These are phyloP conservation scores for Stylosanthes scabra DNA, from an alignment of 331 rosid genomes.

Conservation along the genomic window DNA sequence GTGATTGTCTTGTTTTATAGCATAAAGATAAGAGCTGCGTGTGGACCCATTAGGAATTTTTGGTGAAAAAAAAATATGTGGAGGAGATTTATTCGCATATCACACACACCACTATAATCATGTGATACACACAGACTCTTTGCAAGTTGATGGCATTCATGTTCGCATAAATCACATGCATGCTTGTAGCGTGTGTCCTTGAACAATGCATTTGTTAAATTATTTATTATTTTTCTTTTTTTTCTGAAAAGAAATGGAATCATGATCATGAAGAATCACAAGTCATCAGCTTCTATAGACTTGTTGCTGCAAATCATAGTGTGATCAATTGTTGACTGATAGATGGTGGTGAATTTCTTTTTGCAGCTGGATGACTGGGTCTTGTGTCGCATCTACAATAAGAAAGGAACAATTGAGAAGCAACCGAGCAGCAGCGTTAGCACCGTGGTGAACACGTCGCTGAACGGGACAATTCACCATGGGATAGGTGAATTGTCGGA, in stretches of 20 bases:
- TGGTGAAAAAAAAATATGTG: conserved; percentile 15
- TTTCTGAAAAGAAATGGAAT: not conserved
- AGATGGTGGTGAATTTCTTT: conserved; percentile 46
- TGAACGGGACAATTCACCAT: no score
- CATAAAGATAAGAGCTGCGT: not conserved
- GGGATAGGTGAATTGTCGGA: no score
- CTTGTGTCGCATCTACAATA: conserved; percentile 89
- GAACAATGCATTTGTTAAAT: no score
- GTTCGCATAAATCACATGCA: not conserved
- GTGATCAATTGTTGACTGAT: conserved; percentile 15
- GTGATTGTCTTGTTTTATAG: not conserved
- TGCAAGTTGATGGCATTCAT: not conserved
- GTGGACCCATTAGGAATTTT: not conserved
- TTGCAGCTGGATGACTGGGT: conserved; percentile 96
- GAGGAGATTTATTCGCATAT: not conserved
- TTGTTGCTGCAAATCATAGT: not conserved
- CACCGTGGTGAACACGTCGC: not conserved
- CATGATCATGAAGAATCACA: not conserved
- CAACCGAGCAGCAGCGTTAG: conserved; percentile 32
- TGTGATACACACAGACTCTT: not conserved
- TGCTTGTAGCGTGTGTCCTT: not conserved
- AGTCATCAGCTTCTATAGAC: no score
- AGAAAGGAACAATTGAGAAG: conserved; percentile 72
- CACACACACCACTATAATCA: not conserved
- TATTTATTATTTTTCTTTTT: not conserved